Conservation (phyloP, 805 yeast species). For the Metschnikowia proteae region DNA sequence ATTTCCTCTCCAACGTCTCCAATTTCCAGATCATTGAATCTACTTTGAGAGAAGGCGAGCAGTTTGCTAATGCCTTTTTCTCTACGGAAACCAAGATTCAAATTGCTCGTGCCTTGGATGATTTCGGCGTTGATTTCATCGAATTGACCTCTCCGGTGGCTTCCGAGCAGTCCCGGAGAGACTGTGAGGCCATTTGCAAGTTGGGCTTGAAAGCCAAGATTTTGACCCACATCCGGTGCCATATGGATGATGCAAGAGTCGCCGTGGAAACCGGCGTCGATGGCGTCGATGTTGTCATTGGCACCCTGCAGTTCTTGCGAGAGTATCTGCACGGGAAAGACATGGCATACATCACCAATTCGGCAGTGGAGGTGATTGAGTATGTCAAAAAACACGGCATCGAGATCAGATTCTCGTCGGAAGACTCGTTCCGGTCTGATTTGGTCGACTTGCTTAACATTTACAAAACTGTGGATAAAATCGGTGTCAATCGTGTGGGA, state of each 20-base stretch:
- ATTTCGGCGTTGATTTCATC: constrained; percentile 96
- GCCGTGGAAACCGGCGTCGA: constrained; percentile 99
- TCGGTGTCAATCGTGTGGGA: constrained; percentile 98
- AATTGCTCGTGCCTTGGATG: constrained; percentile 95
- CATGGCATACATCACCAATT: constrained; percentile 94
- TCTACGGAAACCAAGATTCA: constrained; percentile 91
- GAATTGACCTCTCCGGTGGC: constrained; percentile 98
- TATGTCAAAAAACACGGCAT: constrained; percentile 95
- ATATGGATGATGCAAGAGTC: constrained; percentile 96
- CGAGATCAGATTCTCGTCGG: constrained; percentile 94
- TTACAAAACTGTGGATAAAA: constrained; percentile 93
- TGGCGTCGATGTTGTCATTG: constrained; percentile 98
- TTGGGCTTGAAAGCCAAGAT: constrained; percentile 94
- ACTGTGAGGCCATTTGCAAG: constrained; percentile 98
- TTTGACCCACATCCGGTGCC: constrained; percentile 95
- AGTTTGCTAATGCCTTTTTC: constrained; percentile 96
- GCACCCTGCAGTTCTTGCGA: constrained; percentile 92
- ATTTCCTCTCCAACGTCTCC: constrained; percentile 83
- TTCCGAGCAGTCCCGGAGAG: constrained; percentile 85
- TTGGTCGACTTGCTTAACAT: constrained; percentile 92
- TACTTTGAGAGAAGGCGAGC: constrained; percentile 97
- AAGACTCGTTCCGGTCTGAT: constrained; percentile 96
- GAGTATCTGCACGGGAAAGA: constrained; percentile 97
- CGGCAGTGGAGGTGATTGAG: constrained; percentile 95
- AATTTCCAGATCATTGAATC: constrained; percentile 91